These are phyloP conservation scores for Sporothrix sp. DNA, from an alignment of 2,329 filamentous ascomycete genomes.

Conservation along the genomic window DNA sequence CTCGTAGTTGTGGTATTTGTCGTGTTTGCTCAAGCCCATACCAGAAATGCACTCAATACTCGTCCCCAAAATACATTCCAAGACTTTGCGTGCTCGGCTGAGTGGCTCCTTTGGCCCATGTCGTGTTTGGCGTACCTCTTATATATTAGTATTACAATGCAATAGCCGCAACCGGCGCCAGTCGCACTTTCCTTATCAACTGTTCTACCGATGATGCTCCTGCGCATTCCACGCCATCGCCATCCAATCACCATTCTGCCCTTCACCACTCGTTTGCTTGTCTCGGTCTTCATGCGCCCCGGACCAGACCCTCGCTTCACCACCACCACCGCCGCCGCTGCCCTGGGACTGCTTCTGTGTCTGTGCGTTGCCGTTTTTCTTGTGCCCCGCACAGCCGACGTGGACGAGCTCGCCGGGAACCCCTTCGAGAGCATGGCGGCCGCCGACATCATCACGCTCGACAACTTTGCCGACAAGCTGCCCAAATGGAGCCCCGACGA, in stretches of 20 bases:
- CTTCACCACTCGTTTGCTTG: no score
- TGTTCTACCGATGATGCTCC: neutral
- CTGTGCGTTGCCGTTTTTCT: neutral
- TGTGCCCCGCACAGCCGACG: neutral
- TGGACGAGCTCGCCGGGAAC: constrained; percentile 21
- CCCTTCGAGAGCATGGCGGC: neutral
- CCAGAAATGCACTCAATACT: no score
- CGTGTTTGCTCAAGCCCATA: no score
- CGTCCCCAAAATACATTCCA: no score
- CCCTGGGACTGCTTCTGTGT: neutral
- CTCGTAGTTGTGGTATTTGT: no score
- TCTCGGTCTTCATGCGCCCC: neutral
- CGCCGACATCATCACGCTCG: constrained; percentile 39
- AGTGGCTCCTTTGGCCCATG: no score
- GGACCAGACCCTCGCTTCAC: neutral
- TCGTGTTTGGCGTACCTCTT: no score
- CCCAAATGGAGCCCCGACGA: constrained; percentile 38
- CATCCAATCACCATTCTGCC: no score
- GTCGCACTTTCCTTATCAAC: no score
- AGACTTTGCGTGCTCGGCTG: neutral
- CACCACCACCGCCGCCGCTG: no score
- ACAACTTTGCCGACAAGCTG: constrained; percentile 40
- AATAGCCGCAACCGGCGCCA: no score
- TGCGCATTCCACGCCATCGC: neutral
- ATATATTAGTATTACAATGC: no score